Percentiles rank a stretch among this genome's conserved stretches.
Conservation (phyloP, 495 filamentous ascomycete species). For the Neurospora sp. region DNA sequence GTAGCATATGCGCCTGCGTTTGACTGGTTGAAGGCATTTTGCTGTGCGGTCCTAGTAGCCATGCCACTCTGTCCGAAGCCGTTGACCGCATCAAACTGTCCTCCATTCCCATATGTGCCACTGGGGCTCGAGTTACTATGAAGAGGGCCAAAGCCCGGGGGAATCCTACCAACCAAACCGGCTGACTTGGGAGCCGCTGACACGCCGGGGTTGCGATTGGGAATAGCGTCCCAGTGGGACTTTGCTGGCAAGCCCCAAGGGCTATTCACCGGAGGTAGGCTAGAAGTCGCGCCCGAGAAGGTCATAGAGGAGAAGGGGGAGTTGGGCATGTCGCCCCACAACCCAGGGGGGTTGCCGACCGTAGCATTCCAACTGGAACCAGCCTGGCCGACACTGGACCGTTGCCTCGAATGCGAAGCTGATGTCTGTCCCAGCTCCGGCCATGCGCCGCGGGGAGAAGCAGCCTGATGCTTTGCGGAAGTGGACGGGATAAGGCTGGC, state of each 20-base stretch:
- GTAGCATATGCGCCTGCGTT: neutral
- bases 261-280: slow-evolving; percentile 19
- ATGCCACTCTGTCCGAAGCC: neutral
- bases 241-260: slow-evolving; percentile 16
- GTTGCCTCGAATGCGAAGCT: neutral
- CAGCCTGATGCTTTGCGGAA: neutral
- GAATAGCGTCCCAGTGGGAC: neutral
- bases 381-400: slow-evolving; percentile 1
- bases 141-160: neutral
- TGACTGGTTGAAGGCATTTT: neutral
- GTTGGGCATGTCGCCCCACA: neutral
- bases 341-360: neutral
- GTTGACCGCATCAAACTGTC: neutral
- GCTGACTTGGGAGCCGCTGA: neutral
- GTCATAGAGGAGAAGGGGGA: slow-evolving; percentile 14
- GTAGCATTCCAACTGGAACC: slow-evolving; percentile 4
- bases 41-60: neutral
- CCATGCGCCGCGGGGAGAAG: slow-evolving; percentile 4
- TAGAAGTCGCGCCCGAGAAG: slow-evolving; percentile 14
- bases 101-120: neutral
- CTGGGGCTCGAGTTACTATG: neutral
- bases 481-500: neutral
- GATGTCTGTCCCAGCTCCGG: slow-evolving; percentile 1
- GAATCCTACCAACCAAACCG: neutral
- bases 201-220: neutral